Percentiles rank a stretch among this genome's conserved stretches.
Evolutionary conservation across 2,329 filamentous ascomycete species (phyloP).

Genomic region (Diaporthe nobilis): DNA sequence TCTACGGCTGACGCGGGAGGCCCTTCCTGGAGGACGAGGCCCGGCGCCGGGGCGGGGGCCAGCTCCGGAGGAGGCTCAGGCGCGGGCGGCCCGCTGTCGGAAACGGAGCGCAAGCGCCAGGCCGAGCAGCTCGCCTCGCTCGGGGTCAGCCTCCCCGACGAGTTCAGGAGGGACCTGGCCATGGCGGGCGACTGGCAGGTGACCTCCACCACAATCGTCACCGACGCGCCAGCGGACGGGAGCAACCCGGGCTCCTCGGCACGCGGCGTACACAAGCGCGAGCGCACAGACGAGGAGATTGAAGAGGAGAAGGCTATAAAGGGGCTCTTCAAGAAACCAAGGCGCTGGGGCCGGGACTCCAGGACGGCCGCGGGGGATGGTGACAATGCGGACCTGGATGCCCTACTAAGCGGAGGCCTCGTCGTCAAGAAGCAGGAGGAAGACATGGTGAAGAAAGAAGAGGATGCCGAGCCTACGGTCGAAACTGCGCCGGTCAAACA

Average conservation of each 20-base stretch:
- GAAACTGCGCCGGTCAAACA: conserved; percentile 55
- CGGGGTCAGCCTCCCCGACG: conserved; percentile 87
- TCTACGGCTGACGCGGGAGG: conserved; percentile 54
- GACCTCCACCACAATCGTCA: conserved; percentile 73
- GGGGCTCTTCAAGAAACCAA: conserved; percentile 72
- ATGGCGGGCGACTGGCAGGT: conserved; percentile 91
- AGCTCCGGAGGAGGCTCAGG: background rate
- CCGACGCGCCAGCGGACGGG: conserved; percentile 54
- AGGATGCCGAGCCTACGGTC: conserved; percentile 41
- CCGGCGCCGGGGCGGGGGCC: background rate
- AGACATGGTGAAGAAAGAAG: conserved; percentile 50
- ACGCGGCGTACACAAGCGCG: conserved; percentile 74
- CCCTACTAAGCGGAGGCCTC: conserved; percentile 63
- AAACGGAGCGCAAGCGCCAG: conserved; percentile 83
- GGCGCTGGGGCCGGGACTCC: conserved; percentile 67
- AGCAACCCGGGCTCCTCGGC: conserved; percentile 61
- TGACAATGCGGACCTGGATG: conserved; percentile 71
- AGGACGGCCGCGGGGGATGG: conserved; percentile 63
- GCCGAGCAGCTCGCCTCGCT: conserved; percentile 89
- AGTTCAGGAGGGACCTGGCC: conserved; percentile 84
- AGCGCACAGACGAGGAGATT: conserved; percentile 70
- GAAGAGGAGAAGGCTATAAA: conserved; percentile 73
- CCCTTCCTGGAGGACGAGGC: conserved; percentile 45
- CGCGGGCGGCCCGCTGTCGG: conserved; percentile 53
- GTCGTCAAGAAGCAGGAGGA: conserved; percentile 48